Evolutionary conservation across 768 basidiomycete species (phyloP).

Genomic region (Lentinula guzmanii): DNA sequence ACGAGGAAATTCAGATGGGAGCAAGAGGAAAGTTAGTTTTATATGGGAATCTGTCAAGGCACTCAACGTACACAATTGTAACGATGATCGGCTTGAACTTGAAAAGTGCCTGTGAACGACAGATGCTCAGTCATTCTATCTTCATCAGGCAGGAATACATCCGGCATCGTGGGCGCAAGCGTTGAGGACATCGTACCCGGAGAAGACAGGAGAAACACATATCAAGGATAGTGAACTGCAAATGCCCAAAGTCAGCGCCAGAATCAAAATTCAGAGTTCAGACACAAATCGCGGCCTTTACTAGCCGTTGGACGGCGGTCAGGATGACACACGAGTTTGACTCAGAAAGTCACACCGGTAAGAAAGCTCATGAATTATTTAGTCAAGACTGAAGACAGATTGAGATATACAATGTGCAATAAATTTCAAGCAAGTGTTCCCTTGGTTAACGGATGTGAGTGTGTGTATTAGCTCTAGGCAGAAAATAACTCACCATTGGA

Average conservation of each 20-base stretch:
- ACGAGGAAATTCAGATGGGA: neutral
- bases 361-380: neutral
- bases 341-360: no score
- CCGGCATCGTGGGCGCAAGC: no score
- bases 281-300: neutral
- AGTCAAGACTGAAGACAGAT: neutral
- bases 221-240: no score
- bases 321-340: no score
- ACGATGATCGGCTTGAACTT: neutral
- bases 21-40: neutral
- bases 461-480: neutral
- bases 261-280: no score
- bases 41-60: neutral
- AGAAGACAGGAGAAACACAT: no score
- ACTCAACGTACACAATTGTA: neutral
- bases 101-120: neutral
- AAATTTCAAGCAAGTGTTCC: constrained; percentile 18
- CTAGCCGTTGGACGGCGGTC: neutral
- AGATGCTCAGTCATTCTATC: neutral
- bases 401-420: neutral
- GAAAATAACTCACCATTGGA: constrained; percentile 60
- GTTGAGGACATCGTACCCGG: no score
- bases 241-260: no score
- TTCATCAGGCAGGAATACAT: no score
- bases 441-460: constrained; percentile 7